Base-by-base conservation (phyloP, 495 filamentous ascomycete species). In the Aspergillus olivimuriae region DNA sequence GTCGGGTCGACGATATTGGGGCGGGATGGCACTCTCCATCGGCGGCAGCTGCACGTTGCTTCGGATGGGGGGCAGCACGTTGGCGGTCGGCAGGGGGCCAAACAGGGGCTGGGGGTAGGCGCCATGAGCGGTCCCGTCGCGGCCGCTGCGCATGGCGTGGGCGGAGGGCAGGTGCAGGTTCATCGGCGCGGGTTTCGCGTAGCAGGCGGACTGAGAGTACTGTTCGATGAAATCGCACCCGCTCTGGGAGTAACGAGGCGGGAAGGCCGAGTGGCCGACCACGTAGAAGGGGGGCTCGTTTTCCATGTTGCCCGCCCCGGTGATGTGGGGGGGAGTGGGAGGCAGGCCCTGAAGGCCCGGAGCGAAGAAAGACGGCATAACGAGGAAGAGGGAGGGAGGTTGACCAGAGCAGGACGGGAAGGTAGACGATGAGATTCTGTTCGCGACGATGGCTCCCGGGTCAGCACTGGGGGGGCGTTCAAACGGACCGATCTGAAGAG, bases 181-280 rank as follows among this genome's bases (percentile, higher is more conserved):
- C 60, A 72, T 63, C 43, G 66, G 34, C 37, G 55, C 58, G n/a
- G 66, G 61, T 46, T 72, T 70, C 35, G 51, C 52, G 51, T 66
- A 72, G 39, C 61, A 66, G 34, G 56, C 32, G 12, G 68, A 65
- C 53, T 73, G 70, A 24, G 70, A 68, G 53, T 70, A 73, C 55
- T 72, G 68, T 44, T 73, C 70, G 52, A 73, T 72, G 53, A 73
- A 73, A 38, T 73, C 70, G 42, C 57, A 66, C 43, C 70, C 70
- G 43, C 51, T 69, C 58, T 73, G 70, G 34, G 66, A 58, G 55
- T 70, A 72, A 31, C 68, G 68, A 41, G 62, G 65, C 22, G 66
- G 65, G 46, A 70, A 73, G 33, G 61, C 66, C 31, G 68, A 54
- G 33, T 65, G 61, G 38, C 58, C 61, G 41, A 66, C 46, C 26